These are phyloP conservation scores for Apiospora aurea DNA, from an alignment of 2,329 filamentous ascomycete genomes.

Conservation along the genomic window DNA sequence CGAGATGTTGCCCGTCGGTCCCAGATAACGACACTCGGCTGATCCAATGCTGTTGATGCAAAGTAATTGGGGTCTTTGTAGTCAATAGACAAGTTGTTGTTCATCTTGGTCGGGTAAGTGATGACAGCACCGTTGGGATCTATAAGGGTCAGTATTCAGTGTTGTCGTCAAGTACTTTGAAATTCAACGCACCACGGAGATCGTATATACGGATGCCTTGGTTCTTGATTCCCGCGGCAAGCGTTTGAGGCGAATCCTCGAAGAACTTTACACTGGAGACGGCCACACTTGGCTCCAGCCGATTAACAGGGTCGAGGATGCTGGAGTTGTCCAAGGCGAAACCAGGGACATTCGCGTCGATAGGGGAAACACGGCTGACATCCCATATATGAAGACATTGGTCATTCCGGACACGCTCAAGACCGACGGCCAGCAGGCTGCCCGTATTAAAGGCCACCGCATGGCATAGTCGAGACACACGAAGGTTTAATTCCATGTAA, in stretches of 20 bases:
- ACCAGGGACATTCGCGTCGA: slow-evolving; percentile 55
- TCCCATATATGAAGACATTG: slow-evolving; percentile 86
- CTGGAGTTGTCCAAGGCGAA: slow-evolving; percentile 57
- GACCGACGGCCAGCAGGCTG: slow-evolving; percentile 76
- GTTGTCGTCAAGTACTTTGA: not conserved
- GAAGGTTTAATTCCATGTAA: slow-evolving; percentile 71
- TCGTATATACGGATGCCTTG: slow-evolving; percentile 81
- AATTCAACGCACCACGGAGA: slow-evolving; percentile 66
- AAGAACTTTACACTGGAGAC: slow-evolving; percentile 87
- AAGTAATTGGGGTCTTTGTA: slow-evolving; percentile 85
- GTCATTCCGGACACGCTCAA: slow-evolving; percentile 83
- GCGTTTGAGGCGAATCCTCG: slow-evolving; percentile 74
- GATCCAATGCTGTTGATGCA: slow-evolving; percentile 78
- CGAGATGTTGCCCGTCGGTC: slow-evolving; percentile 71
- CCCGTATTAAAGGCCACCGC: slow-evolving; percentile 80
- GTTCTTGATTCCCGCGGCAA: slow-evolving; percentile 78
- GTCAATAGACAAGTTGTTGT: slow-evolving; percentile 79
- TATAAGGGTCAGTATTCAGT: slow-evolving; percentile 37
- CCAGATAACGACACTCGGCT: slow-evolving; percentile 79
- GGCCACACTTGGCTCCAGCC: slow-evolving; percentile 72
- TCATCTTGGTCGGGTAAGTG: slow-evolving; percentile 71
- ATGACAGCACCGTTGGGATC: slow-evolving; percentile 59
- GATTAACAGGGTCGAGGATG: slow-evolving; percentile 63
- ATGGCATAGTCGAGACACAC: slow-evolving; percentile 79
- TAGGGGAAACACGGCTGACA: slow-evolving; percentile 65